These are phyloP conservation scores for Camelina hispida DNA, from an alignment of 345 rosid species.

Conservation along the genomic window DNA sequence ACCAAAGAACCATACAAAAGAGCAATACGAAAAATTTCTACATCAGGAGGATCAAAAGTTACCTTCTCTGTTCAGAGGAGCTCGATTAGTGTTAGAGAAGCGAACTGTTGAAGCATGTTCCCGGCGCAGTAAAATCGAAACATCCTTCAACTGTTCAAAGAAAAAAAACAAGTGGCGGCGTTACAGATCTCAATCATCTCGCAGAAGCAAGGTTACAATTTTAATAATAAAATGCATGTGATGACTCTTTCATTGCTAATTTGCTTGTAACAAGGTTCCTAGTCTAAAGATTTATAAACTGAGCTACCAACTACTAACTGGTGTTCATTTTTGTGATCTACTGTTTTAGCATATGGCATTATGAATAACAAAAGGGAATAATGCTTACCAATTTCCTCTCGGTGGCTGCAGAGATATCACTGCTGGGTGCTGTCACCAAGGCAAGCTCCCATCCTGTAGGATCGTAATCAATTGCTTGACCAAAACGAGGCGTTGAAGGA, in stretches of 20 bases:
- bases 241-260: not conserved
- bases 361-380: conserved; percentile 6
- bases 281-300: not conserved
- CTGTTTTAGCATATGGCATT: not conserved
- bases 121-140: conserved; percentile 54
- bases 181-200: conserved; percentile 36
- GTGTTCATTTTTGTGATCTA: not conserved
- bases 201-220: not conserved
- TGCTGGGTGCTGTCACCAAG: conserved; percentile 76
- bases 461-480: conserved; percentile 68
- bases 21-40: not conserved
- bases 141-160: conserved; percentile 59
- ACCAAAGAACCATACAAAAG: not conserved
- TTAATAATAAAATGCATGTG: not conserved
- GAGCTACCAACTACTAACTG: not conserved
- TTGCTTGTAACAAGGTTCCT: not conserved
- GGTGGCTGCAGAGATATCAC: conserved; percentile 69
- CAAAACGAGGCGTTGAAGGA: conserved; percentile 57
- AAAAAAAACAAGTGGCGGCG: not conserved
- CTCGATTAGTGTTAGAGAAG: conserved; percentile 53
- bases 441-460: conserved; percentile 99
- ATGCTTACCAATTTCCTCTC: conserved; percentile 86
- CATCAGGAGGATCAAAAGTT: not conserved
- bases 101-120: conserved; percentile 57
- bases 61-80: conserved; percentile 48